Evolutionary conservation across 805 yeast genomes (phyloP), one percentile per base, ranked within the genome.

Genomic region (Schizosaccharomyces japonicus): DNA sequence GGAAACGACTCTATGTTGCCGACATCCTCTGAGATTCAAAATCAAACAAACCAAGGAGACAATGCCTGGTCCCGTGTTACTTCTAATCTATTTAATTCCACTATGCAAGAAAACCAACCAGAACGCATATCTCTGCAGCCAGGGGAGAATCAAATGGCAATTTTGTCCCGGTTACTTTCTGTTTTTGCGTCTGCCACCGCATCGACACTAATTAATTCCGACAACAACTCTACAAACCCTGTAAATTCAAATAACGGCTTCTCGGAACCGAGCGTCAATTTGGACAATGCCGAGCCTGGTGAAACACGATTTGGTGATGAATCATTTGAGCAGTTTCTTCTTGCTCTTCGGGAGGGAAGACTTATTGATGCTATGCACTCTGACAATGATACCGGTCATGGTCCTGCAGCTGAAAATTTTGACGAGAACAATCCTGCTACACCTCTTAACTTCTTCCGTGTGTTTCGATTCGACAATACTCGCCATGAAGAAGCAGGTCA

Each of bases 131-230:
- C n/a, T n/a, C n/a, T n/a, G n/a, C n/a, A n/a, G n/a, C n/a, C n/a
- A 30, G 57, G 50, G 11, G 63, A 60, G 45, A 57, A 55, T 44
- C 72, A 68, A 49, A 60, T 68, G 1, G 61, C 64, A 13, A 63
- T 67, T 61, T 57, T 68, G 4, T 63, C 71, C 1, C 56, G 70
- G 31, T 53, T 68, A 17, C 52, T 68, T 28, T 68, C 69, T 17
- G 55, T 66, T 19, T 72, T 72, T 1, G 69, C 72, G 0, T 60
- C 64, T 1, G 66, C 70, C 2, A 67, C 72, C 0, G 67, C 68
- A 2, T 53, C 56, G 2, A 61, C 68, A 4, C 51, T 68, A 15
- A 59, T 67, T 30, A n/a, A n/a, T n/a, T n/a, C n/a, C n/a, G n/a
- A n/a, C n/a, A n/a, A n/a, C n/a, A n/a, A n/a, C n/a, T n/a, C n/a